Evolutionary conservation across 108 stramenopile species (phyloP).

Genomic region (Skeletonema grethae): DNA sequence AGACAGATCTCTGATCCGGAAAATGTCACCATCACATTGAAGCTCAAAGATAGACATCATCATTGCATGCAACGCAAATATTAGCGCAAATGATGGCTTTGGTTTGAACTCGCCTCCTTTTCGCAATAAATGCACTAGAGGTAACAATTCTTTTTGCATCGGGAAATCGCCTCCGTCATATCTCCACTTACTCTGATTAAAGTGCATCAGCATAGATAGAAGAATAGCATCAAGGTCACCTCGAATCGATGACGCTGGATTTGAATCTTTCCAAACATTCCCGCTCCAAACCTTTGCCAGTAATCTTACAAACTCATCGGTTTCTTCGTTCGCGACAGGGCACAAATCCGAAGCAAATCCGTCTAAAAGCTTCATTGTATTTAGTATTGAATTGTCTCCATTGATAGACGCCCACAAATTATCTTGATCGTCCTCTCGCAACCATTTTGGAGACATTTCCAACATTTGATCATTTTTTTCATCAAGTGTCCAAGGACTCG

Average conservation of each 20-base stretch:
- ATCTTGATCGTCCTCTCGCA: not conserved
- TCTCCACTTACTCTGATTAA: not conserved
- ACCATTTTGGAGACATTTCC: not conserved
- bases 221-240: slow-evolving; percentile 8
- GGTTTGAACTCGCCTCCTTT: not conserved
- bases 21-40: slow-evolving; percentile 9
- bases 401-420: not conserved
- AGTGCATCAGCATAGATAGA: not conserved
- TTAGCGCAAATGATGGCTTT: slow-evolving; percentile 11
- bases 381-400: slow-evolving; percentile 2
- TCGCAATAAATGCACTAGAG: not conserved
- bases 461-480: not conserved
- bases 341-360: not conserved
- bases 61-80: slow-evolving; percentile 1
- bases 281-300: not conserved
- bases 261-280: slow-evolving; percentile 2
- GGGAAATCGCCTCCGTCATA: not conserved
- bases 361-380: slow-evolving; percentile 6
- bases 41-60: slow-evolving; percentile 11
- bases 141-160: not conserved
- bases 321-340: not conserved
- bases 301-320: not conserved
- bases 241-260: not conserved
- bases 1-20: not conserved
- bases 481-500: not conserved